Base-by-base conservation (phyloP, 768 basidiomycete genomes). In the Stropharia rugosoannulata region DNA sequence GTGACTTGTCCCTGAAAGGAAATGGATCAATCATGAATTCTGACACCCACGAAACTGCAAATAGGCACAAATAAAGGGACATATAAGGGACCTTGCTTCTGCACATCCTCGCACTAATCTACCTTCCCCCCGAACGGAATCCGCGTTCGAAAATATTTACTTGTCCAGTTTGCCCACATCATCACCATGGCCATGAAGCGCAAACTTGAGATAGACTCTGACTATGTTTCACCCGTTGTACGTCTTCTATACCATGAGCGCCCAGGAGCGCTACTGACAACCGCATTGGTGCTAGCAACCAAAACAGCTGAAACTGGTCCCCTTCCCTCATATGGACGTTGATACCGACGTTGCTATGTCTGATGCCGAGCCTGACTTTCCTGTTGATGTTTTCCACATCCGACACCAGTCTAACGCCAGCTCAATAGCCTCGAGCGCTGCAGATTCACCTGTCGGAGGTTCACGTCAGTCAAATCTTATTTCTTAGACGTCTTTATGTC, bases 301-400 rank as follows among this genome's bases (percentile, higher is more conserved):
- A 32, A 90, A 93, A 69, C 87, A 90, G 66, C 59, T 88, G 19
- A 90, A 87, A 75, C 77, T 89, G 51, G 75, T 90, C 54, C 86
- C 88, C 43, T 91, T 90, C 69, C 90, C 88, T 53, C 81, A 86
- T 64, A 77, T 76, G 56, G 79, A 82, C 57, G 66, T 72, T 58
- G 86, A 90, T 68, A 70, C 74, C 64, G 89, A 92, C 67, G 79
- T 85, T 59, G 73, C 79, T 61, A 93, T 93, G 90, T 83, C 80
- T 64, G 86, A 87, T 60, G 78, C 79, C 67, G 83, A 87, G 60
- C 81, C 80, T 42, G 66, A 82, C 61, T 78, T 68, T 63, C 77
- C 78, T 61, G 18, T 25, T 46, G 73, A 76, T 62, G 73, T 79
- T 61, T 75, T 79, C 64, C 89, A 90, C 65, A 73, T 76, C 39